These are phyloP conservation scores for Metroxylon sagu DNA, from an alignment of 176 grass and related monocot genomes.

Conservation along the genomic window DNA sequence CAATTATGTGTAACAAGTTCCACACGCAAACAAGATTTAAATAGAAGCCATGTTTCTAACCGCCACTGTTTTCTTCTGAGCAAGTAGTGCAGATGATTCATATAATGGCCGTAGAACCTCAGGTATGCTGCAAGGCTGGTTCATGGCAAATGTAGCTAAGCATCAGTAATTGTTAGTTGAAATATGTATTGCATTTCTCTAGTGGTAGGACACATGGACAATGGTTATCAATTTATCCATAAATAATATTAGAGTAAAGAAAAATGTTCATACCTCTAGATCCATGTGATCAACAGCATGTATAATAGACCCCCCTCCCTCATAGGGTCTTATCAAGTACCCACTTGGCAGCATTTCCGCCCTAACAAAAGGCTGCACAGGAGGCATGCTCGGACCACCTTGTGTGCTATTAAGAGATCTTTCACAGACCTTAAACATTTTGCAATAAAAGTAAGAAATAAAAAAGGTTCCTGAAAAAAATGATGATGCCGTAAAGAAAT, in stretches of 20 bases:
- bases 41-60: constrained; percentile 30
- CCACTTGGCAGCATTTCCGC: constrained; percentile 90
- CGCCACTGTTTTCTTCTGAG: constrained; percentile 71
- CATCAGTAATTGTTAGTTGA: neutral
- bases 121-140: constrained; percentile 84
- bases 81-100: constrained; percentile 72
- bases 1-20: neutral
- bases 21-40: neutral
- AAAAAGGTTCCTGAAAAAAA: neutral
- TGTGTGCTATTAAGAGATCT: constrained; percentile 62
- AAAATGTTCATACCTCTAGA: constrained; percentile 49
- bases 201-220: too few species aligned
- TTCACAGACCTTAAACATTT: constrained; percentile 52
- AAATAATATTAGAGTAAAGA: neutral
- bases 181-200: neutral
- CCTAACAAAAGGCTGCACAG: constrained; percentile 65
- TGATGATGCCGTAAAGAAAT: neutral
- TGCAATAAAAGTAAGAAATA: neutral
- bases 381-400: constrained; percentile 71
- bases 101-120: constrained; percentile 87
- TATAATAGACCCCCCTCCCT: constrained; percentile 73
- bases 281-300: constrained; percentile 94
- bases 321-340: constrained; percentile 80
- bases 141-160: neutral
- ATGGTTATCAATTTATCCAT: too few species aligned